A percentile compares a stretch with the other conserved stretches of the same genome.
Evolutionary conservation across 345 rosid genomes (phyloP).

Genomic region (Stellera chamaejasme): DNA sequence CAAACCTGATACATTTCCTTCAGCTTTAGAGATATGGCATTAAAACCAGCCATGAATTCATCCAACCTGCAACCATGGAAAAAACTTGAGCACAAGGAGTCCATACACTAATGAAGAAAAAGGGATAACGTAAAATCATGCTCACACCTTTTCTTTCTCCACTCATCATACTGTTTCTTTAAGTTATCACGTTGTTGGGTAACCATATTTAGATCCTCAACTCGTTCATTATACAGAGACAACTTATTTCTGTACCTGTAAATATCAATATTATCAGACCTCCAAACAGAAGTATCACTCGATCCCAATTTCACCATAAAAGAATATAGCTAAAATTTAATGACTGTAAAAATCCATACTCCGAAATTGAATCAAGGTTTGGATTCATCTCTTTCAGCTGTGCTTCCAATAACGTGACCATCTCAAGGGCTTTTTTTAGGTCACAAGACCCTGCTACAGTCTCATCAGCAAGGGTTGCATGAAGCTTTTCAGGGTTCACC

Average conservation of each 20-base stretch:
- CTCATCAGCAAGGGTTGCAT: constrained; percentile 55
- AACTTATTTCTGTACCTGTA: constrained; percentile 75
- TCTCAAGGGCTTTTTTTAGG: constrained; percentile 71
- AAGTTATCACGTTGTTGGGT: constrained; percentile 79
- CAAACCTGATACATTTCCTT: constrained; percentile 99
- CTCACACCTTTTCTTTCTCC: constrained; percentile 73
- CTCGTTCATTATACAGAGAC: constrained; percentile 63
- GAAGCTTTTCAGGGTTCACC: constrained; percentile 86
- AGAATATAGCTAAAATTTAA: constrained; percentile 1
- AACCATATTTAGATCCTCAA: constrained; percentile 65
- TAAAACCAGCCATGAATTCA: constrained; percentile 97
- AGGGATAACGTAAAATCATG: constrained; percentile 4
- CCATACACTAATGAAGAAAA: neutral
- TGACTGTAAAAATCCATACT: constrained; percentile 36
- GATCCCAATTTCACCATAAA: constrained; percentile 1
- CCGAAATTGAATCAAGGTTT: constrained; percentile 91
- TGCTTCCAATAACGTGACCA: constrained; percentile 69
- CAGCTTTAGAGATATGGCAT: constrained; percentile 81
- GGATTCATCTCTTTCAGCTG: constrained; percentile 94
- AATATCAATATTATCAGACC: neutral
- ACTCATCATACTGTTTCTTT: constrained; percentile 79
- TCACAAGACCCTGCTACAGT: constrained; percentile 50
- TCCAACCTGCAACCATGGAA: constrained; percentile 59
- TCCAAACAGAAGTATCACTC: neutral
- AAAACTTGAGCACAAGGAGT: constrained; percentile 14